phyloP scores from a whole-genome alignment of 352 stramenopile species.

The Hyaloperonospora arabidopsidis region DNA sequence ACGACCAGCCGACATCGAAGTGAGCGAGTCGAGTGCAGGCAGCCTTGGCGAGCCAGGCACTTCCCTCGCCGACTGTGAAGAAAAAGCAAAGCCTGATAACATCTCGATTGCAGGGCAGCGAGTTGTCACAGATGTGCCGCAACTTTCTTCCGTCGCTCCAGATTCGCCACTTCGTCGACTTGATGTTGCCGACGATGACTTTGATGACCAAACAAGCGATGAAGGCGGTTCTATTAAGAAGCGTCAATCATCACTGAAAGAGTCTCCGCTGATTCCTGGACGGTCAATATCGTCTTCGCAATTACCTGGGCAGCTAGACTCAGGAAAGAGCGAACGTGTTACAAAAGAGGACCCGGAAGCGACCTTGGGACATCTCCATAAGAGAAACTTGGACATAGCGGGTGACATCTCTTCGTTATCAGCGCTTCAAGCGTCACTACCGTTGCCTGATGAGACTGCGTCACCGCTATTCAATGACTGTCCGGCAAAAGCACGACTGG shows the following conservation, averaged over 20 bases:
- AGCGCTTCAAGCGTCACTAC: slow-evolving; percentile 18
- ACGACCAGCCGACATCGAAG: not conserved
- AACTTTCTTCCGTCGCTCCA: not conserved
- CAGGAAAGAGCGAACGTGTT: not conserved
- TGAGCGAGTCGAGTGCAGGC: slow-evolving; percentile 1
- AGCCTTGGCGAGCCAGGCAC: slow-evolving; percentile 1
- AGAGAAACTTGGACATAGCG: slow-evolving; percentile 11
- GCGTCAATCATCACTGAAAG: slow-evolving; percentile 12
- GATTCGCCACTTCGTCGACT: not conserved
- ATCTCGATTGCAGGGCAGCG: slow-evolving; percentile 1
- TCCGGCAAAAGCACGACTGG: not conserved
- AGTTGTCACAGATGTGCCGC: not conserved
- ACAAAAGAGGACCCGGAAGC: slow-evolving; percentile 1
- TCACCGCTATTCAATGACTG: not conserved
- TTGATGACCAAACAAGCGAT: slow-evolving; percentile 6
- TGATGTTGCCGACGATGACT: slow-evolving; percentile 27
- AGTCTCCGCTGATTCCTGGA: slow-evolving; percentile 10
- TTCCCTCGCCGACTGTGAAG: slow-evolving; percentile 9
- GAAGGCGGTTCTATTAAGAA: not conserved
- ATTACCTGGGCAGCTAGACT: not conserved
- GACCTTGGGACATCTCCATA: slow-evolving; percentile 10
- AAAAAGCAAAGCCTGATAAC: slow-evolving; percentile 2
- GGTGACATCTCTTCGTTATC: slow-evolving; percentile 17
- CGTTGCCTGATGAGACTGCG: slow-evolving; percentile 4
- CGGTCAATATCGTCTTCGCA: not conserved